phyloP scores from a whole-genome alignment of 2,329 filamentous ascomycete genomes.

The Stemphylium vesicarium region DNA sequence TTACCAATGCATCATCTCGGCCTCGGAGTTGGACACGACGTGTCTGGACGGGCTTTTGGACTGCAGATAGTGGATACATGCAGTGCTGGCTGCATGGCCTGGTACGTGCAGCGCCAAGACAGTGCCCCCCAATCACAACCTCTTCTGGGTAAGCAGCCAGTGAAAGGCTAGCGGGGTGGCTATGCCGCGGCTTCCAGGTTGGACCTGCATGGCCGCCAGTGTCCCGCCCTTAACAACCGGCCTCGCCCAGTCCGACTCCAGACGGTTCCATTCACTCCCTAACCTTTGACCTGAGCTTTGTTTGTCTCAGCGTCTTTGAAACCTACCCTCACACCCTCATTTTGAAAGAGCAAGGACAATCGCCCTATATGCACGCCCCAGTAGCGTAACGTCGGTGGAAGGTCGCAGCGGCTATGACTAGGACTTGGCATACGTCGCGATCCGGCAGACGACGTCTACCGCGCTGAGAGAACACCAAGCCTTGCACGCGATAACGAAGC shows the following conservation, averaged over 20 bases:
- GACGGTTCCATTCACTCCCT: conserved; percentile 10
- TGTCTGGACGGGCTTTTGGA: conserved; percentile 1
- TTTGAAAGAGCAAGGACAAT: conserved; percentile 6
- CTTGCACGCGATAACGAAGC: conserved; percentile 9
- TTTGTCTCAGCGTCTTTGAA: conserved; percentile 7
- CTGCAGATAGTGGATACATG: conserved; percentile 6
- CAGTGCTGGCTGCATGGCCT: conserved; percentile 11
- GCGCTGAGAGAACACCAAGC: conserved; percentile 16
- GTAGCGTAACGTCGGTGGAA: conserved; percentile 10
- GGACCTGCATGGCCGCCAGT: conserved; percentile 15
- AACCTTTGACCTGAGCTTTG: conserved; percentile 13
- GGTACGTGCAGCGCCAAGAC: conserved; percentile 13
- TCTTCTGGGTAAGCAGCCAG: conserved; percentile 7
- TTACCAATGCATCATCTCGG: neutral
- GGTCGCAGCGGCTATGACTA: conserved; percentile 24
- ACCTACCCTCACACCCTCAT: neutral
- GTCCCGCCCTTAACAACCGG: conserved; percentile 20
- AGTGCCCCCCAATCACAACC: conserved; percentile 15
- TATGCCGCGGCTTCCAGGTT: conserved; percentile 19
- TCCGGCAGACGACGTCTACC: conserved; percentile 25
- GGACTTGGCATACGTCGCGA: conserved; percentile 19
- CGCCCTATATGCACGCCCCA: conserved; percentile 15
- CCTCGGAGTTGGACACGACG: conserved; percentile 3
- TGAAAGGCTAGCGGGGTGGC: conserved; percentile 19
- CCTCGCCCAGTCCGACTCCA: conserved; percentile 18